Conservation (phyloP, 441 rosid genomes). For the Eruca vesicaria region DNA sequence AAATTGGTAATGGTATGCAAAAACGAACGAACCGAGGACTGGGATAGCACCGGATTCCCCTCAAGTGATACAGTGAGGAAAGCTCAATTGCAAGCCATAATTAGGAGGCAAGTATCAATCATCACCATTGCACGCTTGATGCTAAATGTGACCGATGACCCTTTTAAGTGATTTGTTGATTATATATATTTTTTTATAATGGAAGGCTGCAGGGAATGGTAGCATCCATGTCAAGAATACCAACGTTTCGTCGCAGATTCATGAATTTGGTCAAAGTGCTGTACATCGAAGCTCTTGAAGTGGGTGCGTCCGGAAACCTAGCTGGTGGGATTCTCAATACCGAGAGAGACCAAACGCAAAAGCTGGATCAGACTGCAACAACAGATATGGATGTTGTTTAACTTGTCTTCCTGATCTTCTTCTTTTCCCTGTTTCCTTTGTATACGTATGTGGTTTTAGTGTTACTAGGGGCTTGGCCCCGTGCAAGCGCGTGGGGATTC, state of each 20-base stretch:
- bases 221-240: conserved; percentile 67
- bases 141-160: neutral
- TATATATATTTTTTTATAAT: neutral
- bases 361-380: conserved; percentile 12
- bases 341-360: neutral
- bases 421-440: neutral
- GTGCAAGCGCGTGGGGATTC: too few relatives aligned
- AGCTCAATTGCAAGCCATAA: conserved; percentile 85
- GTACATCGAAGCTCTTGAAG: conserved; percentile 60
- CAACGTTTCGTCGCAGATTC: conserved; percentile 72
- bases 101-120: conserved; percentile 54
- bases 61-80: conserved; percentile 55
- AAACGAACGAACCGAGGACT: conserved; percentile 65
- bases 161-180: neutral
- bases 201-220: conserved; percentile 77
- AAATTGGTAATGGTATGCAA: conserved; percentile 47
- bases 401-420: neutral
- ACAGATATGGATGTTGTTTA: conserved; percentile 16
- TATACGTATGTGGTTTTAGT: neutral
- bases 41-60: conserved; percentile 62
- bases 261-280: conserved; percentile 60
- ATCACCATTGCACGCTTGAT: neutral
- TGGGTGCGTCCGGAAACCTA: conserved; percentile 41
- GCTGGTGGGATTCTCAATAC: conserved; percentile 42
- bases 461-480: too few relatives aligned